A percentile compares a stretch with the other conserved stretches of the same genome.
Conservation (phyloP, 495 filamentous ascomycete genomes). For the Chaetomium cochliodes region DNA sequence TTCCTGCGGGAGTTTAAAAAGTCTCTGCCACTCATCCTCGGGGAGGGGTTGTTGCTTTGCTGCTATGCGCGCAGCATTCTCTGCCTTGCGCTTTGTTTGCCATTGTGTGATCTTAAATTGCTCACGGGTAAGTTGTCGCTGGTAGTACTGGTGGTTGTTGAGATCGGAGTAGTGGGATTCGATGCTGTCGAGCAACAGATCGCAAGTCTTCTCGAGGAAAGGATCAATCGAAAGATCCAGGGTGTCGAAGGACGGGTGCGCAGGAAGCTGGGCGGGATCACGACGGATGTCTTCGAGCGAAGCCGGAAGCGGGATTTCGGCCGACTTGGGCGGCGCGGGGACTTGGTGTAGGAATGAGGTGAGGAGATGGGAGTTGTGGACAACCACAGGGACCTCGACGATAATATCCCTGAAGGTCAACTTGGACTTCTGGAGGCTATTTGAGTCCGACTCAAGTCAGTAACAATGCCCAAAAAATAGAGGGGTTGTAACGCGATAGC, state of each 20-base stretch:
- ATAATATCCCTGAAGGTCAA: conserved; percentile 93
- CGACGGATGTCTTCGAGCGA: conserved; percentile 71
- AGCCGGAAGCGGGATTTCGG: conserved; percentile 66
- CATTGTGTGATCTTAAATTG: conserved; percentile 94
- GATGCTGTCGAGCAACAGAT: conserved; percentile 91
- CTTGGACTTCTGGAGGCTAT: conserved; percentile 83
- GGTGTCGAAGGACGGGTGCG: conserved; percentile 82
- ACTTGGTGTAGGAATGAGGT: conserved; percentile 93
- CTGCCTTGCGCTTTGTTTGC: conserved; percentile 92
- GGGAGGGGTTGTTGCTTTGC: conserved; percentile 87
- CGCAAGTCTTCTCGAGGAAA: conserved; percentile 97
- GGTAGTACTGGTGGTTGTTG: conserved; percentile 99
- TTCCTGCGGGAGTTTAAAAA: conserved; percentile 96
- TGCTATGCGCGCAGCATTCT: conserved; percentile 79
- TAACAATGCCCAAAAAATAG: not conserved
- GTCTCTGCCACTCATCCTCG: conserved; percentile 95
- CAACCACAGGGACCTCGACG: conserved; percentile 82
- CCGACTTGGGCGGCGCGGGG: conserved; percentile 52
- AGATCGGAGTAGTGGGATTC: conserved; percentile 96
- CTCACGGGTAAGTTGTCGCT: conserved; percentile 90
- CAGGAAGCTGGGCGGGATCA: conserved; percentile 55
- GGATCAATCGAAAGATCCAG: conserved; percentile 94
- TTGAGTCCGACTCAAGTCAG: conserved; percentile 33
- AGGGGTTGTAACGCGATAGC: not conserved
- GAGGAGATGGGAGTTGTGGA: conserved; percentile 97